Evolutionary conservation across 768 basidiomycete genomes (phyloP), one percentile per base, ranked within the genome.

Genomic region (Leccinum subtestaceum): DNA sequence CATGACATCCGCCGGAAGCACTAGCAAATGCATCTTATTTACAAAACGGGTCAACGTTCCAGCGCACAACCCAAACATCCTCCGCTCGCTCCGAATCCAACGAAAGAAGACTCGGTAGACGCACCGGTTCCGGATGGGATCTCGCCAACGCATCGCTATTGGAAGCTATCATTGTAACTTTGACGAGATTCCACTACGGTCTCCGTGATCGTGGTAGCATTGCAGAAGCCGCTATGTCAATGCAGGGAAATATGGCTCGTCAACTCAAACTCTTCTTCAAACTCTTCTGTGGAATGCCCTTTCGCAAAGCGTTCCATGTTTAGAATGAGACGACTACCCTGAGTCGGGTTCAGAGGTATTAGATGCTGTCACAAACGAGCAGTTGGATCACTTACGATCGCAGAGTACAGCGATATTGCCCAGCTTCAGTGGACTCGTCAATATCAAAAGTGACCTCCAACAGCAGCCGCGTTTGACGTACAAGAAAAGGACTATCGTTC

Each of bases 1-100:
- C 36, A 38, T 7, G 15, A 15, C 36, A 43, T 9, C 40, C 43
- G 19, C 2, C 19, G 19, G 43, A 19, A 45, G 43, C 40, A 40
- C 40, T 98, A 63, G 94, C 95, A 88, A 79, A 93, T 96, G 74
- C 98, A 97, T 73, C 87, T 93, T 21, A 40, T 40, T 40, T n/a
- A 40, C 40, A 40, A 9, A 40, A n/a, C 17, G 43, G 11, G 9
- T 45, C 19, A 5, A 13, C 46, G 13, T 25, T 46, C 7, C 46
- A 23, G 23, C 12, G 12, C 21, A 13, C 19, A 45, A 45, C 45
- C 19, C 11, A 11, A 40, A 40, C 17, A 40, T 11, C 46, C 46
- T 0, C 23, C 12, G 23, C 15, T 25, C 21, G 45, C 45, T 46
- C 13, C 46, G 13, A 47, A 47, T 3, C 15, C 25, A 23, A 29